A percentile compares a stretch with the other conserved stretches of the same genome.
phyloP scores from a whole-genome alignment of 768 basidiomycete genomes.

The Boletus barrowsii region DNA sequence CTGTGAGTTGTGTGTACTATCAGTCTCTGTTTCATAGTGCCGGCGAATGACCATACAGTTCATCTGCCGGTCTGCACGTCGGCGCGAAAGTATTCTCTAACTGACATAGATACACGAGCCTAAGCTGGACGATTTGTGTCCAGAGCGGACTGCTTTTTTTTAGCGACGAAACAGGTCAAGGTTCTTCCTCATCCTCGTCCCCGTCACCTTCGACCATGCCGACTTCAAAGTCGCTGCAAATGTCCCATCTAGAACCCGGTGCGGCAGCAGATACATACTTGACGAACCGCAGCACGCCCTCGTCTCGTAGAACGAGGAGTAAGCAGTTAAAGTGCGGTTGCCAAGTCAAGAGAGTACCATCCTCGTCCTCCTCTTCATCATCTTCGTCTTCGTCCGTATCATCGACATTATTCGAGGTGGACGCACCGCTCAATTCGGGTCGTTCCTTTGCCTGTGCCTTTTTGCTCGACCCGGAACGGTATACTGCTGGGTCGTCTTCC shows the following conservation, averaged over 20 bases:
- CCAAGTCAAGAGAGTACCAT: conserved; percentile 78
- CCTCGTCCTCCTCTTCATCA: conserved; percentile 54
- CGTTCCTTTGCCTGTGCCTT: conserved; percentile 22
- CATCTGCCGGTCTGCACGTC: too few relatives aligned
- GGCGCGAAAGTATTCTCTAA: too few relatives aligned
- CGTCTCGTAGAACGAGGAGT: conserved; percentile 86
- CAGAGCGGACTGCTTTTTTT: neutral
- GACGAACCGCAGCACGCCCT: conserved; percentile 90
- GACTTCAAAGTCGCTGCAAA: conserved; percentile 89
- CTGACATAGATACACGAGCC: too few relatives aligned
- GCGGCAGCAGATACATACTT: conserved; percentile 93
- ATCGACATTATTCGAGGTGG: conserved; percentile 10
- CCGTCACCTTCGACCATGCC: conserved; percentile 69
- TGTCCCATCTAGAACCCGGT: conserved; percentile 88
- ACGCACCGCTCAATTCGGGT: conserved; percentile 11
- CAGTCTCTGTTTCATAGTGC: too few relatives aligned
- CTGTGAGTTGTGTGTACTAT: too few relatives aligned
- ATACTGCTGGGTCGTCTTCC: conserved; percentile 94
- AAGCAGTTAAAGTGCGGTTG: conserved; percentile 89
- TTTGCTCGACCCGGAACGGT: conserved; percentile 59
- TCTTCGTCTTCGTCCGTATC: conserved; percentile 28
- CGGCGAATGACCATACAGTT: too few relatives aligned
- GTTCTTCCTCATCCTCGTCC: conserved; percentile 25
- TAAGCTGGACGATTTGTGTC: neutral
- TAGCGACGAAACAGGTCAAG: neutral